phyloP scores from a whole-genome alignment of 1,284 basidiomycete genomes.

The Leccinum pallidistipes region DNA sequence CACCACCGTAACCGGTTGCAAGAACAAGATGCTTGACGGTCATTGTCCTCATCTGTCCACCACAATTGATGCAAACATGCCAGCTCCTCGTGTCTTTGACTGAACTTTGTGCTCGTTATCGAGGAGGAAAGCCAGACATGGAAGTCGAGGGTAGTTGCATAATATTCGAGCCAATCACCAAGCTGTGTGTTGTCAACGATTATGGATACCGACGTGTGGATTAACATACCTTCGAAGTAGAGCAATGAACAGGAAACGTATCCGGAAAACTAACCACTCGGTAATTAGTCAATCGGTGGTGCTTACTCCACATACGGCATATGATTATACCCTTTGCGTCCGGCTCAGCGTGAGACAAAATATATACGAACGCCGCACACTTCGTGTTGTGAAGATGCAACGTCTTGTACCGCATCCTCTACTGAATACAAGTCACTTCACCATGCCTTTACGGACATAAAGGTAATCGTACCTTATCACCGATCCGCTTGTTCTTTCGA shows the following conservation, averaged over 20 bases:
- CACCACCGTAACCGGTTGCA: constrained; percentile 40
- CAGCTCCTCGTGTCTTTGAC: constrained; percentile 32
- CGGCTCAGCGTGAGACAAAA: background rate
- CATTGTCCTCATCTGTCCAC: constrained; percentile 26
- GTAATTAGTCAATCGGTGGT: background rate
- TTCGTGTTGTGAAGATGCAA: constrained; percentile 26
- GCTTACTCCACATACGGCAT: constrained; percentile 31
- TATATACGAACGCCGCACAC: constrained; percentile 14
- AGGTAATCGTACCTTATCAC: constrained; percentile 26
- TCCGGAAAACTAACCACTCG: constrained; percentile 32
- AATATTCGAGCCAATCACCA: constrained; percentile 57
- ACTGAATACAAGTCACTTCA: constrained; percentile 15
- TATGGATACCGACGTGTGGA: background rate
- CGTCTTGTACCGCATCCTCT: constrained; percentile 33
- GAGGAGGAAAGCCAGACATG: constrained; percentile 40
- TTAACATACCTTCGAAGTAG: constrained; percentile 33
- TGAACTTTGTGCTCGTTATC: constrained; percentile 37
- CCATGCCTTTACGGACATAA: background rate
- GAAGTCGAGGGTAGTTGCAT: background rate
- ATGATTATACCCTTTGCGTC: constrained; percentile 22
- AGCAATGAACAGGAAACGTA: constrained; percentile 39
- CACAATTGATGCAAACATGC: constrained; percentile 33
- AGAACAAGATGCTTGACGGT: constrained; percentile 38
- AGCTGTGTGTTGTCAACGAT: constrained; percentile 34
- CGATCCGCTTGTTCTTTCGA: constrained; percentile 37